These are phyloP conservation scores for Aquilaria yunnanensis DNA, from an alignment of 345 rosid genomes.

Conservation along the genomic window DNA sequence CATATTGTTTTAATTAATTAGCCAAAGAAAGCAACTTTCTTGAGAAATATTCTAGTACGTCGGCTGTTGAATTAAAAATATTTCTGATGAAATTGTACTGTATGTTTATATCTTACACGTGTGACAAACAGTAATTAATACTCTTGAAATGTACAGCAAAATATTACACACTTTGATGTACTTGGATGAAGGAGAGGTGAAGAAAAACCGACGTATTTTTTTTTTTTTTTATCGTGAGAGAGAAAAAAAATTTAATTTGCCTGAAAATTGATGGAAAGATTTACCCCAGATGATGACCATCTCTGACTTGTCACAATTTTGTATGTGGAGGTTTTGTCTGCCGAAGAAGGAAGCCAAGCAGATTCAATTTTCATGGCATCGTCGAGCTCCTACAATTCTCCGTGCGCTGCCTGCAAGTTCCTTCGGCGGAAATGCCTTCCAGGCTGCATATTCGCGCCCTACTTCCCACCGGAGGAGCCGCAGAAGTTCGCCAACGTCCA, in stretches of 20 bases:
- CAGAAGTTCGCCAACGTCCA: slow-evolving; percentile 91
- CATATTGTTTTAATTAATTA: too few species aligned
- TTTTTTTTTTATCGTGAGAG: background rate
- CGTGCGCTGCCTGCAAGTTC: slow-evolving; percentile 97
- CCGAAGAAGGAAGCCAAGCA: slow-evolving; percentile 3
- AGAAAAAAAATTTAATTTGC: background rate
- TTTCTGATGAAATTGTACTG: too few species aligned
- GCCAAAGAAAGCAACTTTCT: too few species aligned
- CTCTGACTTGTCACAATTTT: slow-evolving; percentile 17
- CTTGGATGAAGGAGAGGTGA: too few species aligned
- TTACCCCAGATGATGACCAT: slow-evolving; percentile 9
- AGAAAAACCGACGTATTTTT: too few species aligned
- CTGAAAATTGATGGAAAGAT: slow-evolving; percentile 1
- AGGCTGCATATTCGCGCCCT: slow-evolving; percentile 91
- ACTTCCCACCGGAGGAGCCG: slow-evolving; percentile 95
- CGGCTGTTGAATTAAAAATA: too few species aligned
- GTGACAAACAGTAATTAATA: too few species aligned
- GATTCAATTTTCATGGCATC: slow-evolving; percentile 33
- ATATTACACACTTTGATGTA: too few species aligned
- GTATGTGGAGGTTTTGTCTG: slow-evolving; percentile 4
- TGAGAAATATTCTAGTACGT: too few species aligned
- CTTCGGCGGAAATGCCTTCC: slow-evolving; percentile 89
- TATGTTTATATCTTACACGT: too few species aligned
- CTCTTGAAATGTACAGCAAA: too few species aligned
- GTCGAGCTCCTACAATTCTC: slow-evolving; percentile 84